Base-by-base conservation (phyloP, 2,329 filamentous ascomycete genomes). In the Trichoderma harzianum region DNA sequence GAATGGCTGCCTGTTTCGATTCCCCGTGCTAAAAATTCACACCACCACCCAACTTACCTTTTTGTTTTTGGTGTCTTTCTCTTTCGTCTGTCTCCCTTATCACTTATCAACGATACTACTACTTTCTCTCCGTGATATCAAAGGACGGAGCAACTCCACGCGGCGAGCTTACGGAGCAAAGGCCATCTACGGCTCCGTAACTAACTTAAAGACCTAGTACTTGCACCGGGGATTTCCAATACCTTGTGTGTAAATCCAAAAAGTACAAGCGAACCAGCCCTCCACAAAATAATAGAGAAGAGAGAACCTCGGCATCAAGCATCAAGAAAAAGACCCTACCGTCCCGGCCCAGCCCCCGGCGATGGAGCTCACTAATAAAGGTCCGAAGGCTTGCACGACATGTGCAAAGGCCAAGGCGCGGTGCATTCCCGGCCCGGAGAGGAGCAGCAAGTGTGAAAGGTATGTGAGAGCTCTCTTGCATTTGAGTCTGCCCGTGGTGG, bases 351-450 rank as follows among this genome's bases (percentile, higher is more conserved):
- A n/a, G 28, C 36, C 43, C 47, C 36, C 21, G 51, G 32, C 55
- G 36, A 77, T 78, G 77, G 73, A 80, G 70, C 69, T 75, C 16
- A 76, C 76, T 60, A 79, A 78, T 74, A 85, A 83, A 73, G 85
- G 85, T 14, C 85, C 85, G 4, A 83, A 84, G 74, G 85, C 85
- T 57, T 87, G 85, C 75, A 80, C 80, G 1, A 86, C 84, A 2
- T 87, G 85, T 75, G 85, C 85, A 72, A 85, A 83, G 74, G 85
- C 85, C n/a, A 87, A 87, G 76, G 82, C 84, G 34, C 80, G 85
- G 75, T 87, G 85, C 58, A 83, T 86, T 30, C 79, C 83, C 0
- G 83, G 85, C 3, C 81, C 82, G 11, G 76, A 78, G 16, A 80
- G 77, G 7, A 78, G 76, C 39, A 78, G 80, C 69, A 84, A 84